These are phyloP conservation scores for Elymus sibiricus DNA, from an alignment of 176 grass and related monocot genomes.

Conservation along the genomic window DNA sequence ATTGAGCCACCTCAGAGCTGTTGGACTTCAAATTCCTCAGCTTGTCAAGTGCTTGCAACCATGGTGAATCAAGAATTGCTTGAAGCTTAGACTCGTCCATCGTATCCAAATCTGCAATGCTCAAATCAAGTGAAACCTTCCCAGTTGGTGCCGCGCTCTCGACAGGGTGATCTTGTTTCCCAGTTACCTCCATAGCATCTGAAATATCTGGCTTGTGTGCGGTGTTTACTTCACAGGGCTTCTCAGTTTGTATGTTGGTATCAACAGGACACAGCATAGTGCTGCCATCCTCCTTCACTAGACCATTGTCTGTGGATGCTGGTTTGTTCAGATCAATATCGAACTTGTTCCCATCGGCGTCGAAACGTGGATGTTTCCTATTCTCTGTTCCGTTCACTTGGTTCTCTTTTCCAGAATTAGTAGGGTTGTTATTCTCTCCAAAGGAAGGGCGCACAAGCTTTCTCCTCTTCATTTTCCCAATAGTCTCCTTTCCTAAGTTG, in stretches of 20 bases:
- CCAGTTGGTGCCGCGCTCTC: background rate
- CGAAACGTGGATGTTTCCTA: background rate
- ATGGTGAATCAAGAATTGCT: constrained; percentile 1
- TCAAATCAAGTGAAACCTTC: constrained; percentile 22
- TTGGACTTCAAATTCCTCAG: background rate
- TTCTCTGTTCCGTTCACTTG: background rate
- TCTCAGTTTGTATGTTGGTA: constrained; percentile 12
- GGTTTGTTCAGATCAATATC: constrained; percentile 43
- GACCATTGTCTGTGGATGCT: background rate
- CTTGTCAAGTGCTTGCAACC: constrained; percentile 23
- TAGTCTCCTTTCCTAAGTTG: constrained; percentile 21
- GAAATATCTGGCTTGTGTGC: background rate
- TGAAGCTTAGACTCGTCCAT: constrained; percentile 25
- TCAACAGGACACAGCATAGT: background rate
- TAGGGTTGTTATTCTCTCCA: constrained; percentile 15
- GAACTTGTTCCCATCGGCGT: constrained; percentile 21
- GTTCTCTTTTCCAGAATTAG: constrained; percentile 10
- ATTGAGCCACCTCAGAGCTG: constrained; percentile 18
- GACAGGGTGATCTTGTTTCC: background rate
- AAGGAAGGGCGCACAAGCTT: constrained; percentile 60
- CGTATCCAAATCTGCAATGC: constrained; percentile 1
- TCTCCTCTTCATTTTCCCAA: constrained; percentile 49
- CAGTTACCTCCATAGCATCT: background rate
- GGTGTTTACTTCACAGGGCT: background rate
- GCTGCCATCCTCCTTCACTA: background rate